Conservation (phyloP, 495 filamentous ascomycete genomes). For the Penicillium bovifimosum region DNA sequence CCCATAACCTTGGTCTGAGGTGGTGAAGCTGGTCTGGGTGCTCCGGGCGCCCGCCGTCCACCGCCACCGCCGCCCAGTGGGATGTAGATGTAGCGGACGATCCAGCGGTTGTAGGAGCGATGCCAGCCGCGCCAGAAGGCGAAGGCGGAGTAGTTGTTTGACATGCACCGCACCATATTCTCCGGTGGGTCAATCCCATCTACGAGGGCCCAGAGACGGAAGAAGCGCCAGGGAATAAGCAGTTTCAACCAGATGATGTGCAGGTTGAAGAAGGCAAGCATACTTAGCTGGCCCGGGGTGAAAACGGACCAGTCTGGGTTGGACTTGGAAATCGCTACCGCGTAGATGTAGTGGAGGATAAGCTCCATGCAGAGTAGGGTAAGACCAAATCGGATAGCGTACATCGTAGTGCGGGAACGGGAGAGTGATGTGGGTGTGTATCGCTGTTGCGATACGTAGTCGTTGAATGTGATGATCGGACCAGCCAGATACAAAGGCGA, state of each 20-base stretch:
- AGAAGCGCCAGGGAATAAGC: conserved; percentile 93
- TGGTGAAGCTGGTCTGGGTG: conserved; percentile 12
- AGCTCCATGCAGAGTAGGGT: conserved; percentile 88
- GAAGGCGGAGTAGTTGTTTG: conserved; percentile 86
- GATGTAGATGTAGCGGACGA: conserved; percentile 89
- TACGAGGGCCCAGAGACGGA: conserved; percentile 86
- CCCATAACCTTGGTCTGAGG: conserved; percentile 19
- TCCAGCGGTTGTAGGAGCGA: conserved; percentile 88
- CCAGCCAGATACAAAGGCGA: conserved; percentile 89
- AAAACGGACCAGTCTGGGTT: conserved; percentile 75
- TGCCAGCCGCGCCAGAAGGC: conserved; percentile 98
- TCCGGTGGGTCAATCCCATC: conserved; percentile 94
- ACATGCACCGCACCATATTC: conserved; percentile 97
- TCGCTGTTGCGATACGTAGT: conserved; percentile 84
- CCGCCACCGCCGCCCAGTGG: conserved; percentile 71
- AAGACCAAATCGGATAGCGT: conserved; percentile 78
- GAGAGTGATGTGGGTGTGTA: conserved; percentile 66
- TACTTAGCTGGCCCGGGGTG: conserved; percentile 79
- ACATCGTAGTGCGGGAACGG: conserved; percentile 60
- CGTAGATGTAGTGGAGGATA: conserved; percentile 89
- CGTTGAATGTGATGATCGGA: conserved; percentile 95
- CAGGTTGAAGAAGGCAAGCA: conserved; percentile 94
- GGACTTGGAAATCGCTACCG: conserved; percentile 84
- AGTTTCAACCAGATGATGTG: conserved; percentile 98
- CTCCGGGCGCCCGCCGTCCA: conserved; percentile 16